These are phyloP conservation scores for Chrysopogon serrulatus DNA, from an alignment of 176 grass and related monocot species.

Conservation along the genomic window DNA sequence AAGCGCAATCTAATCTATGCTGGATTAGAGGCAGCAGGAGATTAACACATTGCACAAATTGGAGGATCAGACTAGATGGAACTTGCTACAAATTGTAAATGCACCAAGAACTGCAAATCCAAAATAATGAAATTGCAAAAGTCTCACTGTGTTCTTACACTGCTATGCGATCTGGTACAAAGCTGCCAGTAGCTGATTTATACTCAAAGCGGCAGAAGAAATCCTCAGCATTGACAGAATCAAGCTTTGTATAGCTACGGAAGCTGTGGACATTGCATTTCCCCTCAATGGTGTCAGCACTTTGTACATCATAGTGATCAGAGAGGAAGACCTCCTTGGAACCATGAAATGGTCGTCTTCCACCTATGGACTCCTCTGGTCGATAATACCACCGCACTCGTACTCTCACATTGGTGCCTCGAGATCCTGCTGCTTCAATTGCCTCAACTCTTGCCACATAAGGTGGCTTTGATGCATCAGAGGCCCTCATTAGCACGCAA, in stretches of 20 bases:
- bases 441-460: conserved; percentile 74
- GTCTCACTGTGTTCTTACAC: conserved; percentile 59
- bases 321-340: conserved; percentile 85
- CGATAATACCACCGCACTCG: conserved; percentile 92
- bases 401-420: conserved; percentile 78
- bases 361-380: conserved; percentile 91
- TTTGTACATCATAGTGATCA: conserved; percentile 96
- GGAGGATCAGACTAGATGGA: background rate
- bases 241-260: conserved; percentile 86
- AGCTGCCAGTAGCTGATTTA: conserved; percentile 76
- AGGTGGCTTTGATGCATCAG: conserved; percentile 59
- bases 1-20: background rate
- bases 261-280: conserved; percentile 90
- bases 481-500: conserved; percentile 75
- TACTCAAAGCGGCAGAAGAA: conserved; percentile 95
- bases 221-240: conserved; percentile 77
- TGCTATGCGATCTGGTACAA: conserved; percentile 80
- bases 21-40: background rate
- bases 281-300: conserved; percentile 95
- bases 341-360: conserved; percentile 77
- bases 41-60: background rate
- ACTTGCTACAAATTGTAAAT: background rate
- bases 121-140: background rate
- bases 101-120: background rate
- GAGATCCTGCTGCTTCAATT: conserved; percentile 67